Conservation (phyloP, 2,329 filamentous ascomycete species). For the Venturiaceae sp. region DNA sequence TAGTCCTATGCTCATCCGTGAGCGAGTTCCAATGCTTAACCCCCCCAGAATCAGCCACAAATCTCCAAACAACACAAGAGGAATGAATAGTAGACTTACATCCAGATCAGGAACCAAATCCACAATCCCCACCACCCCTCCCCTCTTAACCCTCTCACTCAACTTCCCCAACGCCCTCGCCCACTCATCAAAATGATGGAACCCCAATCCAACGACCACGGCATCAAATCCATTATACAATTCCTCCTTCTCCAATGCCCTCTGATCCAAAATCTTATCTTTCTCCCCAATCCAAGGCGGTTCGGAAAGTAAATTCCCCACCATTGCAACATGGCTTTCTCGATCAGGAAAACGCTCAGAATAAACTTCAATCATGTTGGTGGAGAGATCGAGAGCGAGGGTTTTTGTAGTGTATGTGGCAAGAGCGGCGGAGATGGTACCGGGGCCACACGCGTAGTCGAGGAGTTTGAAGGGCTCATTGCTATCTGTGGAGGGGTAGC, state of each 20-base stretch:
- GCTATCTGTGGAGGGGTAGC: background rate
- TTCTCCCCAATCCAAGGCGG: background rate
- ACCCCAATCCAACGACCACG: constrained; percentile 1
- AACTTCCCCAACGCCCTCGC: background rate
- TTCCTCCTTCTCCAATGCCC: background rate
- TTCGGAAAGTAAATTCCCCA: background rate
- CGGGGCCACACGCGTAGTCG: constrained; percentile 7
- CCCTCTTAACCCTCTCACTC: background rate
- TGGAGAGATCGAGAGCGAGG: background rate
- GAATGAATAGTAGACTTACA: background rate
- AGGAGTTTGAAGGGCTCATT: background rate
- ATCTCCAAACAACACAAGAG: background rate
- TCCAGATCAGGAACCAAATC: background rate
- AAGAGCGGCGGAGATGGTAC: background rate
- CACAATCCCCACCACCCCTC: constrained; percentile 4
- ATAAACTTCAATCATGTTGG: background rate
- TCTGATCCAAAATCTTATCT: background rate
- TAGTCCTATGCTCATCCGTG: background rate
- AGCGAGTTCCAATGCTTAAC: background rate
- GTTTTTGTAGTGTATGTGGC: background rate
- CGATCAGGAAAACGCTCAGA: background rate
- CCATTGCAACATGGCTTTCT: background rate
- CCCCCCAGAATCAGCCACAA: background rate
- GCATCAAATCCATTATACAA: background rate
- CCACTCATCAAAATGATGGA: constrained; percentile 5